These are phyloP conservation scores for Phytophthora tubulina DNA, from an alignment of 352 stramenopile species.

Conservation along the genomic window DNA sequence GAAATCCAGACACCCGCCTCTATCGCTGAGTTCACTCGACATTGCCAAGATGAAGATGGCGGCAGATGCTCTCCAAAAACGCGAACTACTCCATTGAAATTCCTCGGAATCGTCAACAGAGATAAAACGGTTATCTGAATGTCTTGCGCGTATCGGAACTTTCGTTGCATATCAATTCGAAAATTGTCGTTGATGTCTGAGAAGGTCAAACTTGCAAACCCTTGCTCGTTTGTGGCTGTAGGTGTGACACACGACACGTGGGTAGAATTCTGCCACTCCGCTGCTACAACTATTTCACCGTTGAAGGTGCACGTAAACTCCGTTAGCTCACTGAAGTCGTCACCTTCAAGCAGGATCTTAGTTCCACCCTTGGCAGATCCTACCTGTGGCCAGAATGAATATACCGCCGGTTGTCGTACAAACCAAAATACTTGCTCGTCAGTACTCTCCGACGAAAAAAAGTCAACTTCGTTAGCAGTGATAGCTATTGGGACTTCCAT, in stretches of 20 bases:
- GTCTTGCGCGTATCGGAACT: slow-evolving; percentile 45
- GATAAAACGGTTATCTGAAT: slow-evolving; percentile 27
- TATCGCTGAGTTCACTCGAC: slow-evolving; percentile 27
- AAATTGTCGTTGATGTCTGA: slow-evolving; percentile 38
- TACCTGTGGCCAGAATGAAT: slow-evolving; percentile 39
- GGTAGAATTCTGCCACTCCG: slow-evolving; percentile 41
- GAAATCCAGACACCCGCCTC: slow-evolving; percentile 38
- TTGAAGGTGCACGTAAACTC: slow-evolving; percentile 51
- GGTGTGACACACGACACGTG: slow-evolving; percentile 40
- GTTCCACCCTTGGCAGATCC: slow-evolving; percentile 50
- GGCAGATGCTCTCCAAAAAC: slow-evolving; percentile 40
- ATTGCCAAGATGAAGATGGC: slow-evolving; percentile 35
- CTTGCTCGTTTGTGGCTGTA: slow-evolving; percentile 5
- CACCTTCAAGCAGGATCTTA: slow-evolving; percentile 39
- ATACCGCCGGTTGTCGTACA: slow-evolving; percentile 29
- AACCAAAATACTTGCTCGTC: slow-evolving; percentile 35
- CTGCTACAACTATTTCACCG: slow-evolving; percentile 7
- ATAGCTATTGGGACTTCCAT: slow-evolving; percentile 34
- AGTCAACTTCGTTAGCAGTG: slow-evolving; percentile 58
- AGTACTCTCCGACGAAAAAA: slow-evolving; percentile 27
- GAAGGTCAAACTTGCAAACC: slow-evolving; percentile 30
- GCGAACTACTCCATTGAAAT: slow-evolving; percentile 48
- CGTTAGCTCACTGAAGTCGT: slow-evolving; percentile 35
- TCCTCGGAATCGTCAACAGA: slow-evolving; percentile 39
- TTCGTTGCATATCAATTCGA: slow-evolving; percentile 26